Evolutionary conservation across 1,284 basidiomycete species (phyloP), one percentile per base, ranked within the genome.

Genomic region (Cryptococcus sp.): DNA sequence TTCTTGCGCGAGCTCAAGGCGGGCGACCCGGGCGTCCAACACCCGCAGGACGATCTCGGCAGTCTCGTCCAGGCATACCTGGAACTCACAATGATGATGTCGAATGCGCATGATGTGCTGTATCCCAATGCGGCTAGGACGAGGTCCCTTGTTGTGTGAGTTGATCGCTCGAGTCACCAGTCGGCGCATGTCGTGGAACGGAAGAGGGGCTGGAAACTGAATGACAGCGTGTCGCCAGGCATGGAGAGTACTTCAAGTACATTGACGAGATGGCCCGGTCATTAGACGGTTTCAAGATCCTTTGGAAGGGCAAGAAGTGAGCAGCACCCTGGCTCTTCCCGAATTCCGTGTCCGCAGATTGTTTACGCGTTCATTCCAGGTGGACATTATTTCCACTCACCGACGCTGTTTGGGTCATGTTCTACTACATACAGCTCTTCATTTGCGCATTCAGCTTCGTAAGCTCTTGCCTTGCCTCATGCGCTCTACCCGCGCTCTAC

Each of bases 391-490:
- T 72, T 52, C 73, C 73, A 0, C 60, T 71, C 21, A 70, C 66
- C 1, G 71, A 71, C 39, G 64, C 69, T 13, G 65, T 76, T 35
- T 74, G 73, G 69, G 67, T 69, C 9, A 71, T 73, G 66, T 73
- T 71, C 55, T 73, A 73, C 61, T 76, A 74, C 57, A 63, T 65
- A 24, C 70, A 69, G 44, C 66, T 75, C 36, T 76, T 76, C 53
- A 75, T 77, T 46, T 76, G 71, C 46, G 73, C 76, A 3, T 78
- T 78, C 56, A 73, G 73, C 47, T 78, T 77, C 46, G 75, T 77
- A 42, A 68, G 75, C 65, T 7, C 3, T 13, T 8, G 1, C 7
- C 6, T 23, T 23, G 21, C 16, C 24, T 38, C 23, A 1, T 18
- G 8, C 20, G 18, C n/a, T n/a, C n/a, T n/a, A n/a, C n/a, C n/a